Evolutionary conservation across 495 filamentous ascomycete species (phyloP).

Genomic region (Penicillium malachiteum): DNA sequence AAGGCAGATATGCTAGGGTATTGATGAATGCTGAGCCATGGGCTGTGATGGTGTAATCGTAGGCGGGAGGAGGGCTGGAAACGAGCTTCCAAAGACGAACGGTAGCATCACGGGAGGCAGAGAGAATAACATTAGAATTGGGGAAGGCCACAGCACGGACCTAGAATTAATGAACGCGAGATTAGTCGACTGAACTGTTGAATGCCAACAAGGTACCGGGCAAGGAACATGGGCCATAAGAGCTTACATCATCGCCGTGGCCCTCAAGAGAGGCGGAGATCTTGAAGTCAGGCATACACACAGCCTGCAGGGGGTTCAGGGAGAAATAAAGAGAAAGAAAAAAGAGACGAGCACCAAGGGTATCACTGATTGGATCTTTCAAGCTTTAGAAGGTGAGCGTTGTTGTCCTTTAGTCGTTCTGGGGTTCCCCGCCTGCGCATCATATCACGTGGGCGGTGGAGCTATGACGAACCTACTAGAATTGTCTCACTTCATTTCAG

Average conservation of each 20-base stretch:
- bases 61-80: constrained; percentile 63
- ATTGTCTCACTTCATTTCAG: constrained; percentile 3
- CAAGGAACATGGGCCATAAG: constrained; percentile 15
- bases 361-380: constrained; percentile 5
- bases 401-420: constrained; percentile 31
- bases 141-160: constrained; percentile 88
- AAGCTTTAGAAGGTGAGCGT: not conserved
- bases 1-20: constrained; percentile 71
- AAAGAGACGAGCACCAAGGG: constrained; percentile 3
- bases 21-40: constrained; percentile 84
- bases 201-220: constrained; percentile 11
- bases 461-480: constrained; percentile 31
- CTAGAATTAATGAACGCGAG: constrained; percentile 42
- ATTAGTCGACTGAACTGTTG: constrained; percentile 9
- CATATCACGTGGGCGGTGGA: constrained; percentile 39
- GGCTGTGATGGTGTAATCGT: constrained; percentile 71
- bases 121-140: constrained; percentile 66
- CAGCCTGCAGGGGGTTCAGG: constrained; percentile 9
- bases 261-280: constrained; percentile 77
- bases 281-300: constrained; percentile 68
- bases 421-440: constrained; percentile 31
- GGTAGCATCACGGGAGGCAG: constrained; percentile 87
- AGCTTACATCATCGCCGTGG: constrained; percentile 79
- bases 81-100: constrained; percentile 82
- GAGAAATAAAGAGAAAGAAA: constrained; percentile 2